These are phyloP conservation scores for Petunia secreta DNA, from an alignment of 257 asterid species.

Conservation along the genomic window DNA sequence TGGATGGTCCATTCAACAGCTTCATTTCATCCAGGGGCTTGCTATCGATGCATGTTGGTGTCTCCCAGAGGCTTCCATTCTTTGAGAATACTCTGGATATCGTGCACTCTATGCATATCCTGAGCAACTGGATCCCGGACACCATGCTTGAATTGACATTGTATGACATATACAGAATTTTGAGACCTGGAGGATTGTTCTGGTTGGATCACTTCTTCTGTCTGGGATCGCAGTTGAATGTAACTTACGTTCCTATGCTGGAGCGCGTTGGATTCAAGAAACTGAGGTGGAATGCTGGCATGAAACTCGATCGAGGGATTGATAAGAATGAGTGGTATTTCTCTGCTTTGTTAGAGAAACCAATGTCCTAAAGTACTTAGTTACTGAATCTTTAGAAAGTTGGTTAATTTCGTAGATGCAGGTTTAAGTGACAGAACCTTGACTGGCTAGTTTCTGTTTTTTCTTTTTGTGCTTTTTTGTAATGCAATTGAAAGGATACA, in stretches of 20 bases:
- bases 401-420: not conserved
- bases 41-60: constrained; percentile 53
- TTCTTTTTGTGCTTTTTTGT: not conserved
- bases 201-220: constrained; percentile 69
- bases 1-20: constrained; percentile 66
- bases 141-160: constrained; percentile 50
- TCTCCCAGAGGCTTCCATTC: constrained; percentile 62
- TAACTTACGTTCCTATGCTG: constrained; percentile 50
- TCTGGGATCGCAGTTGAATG: constrained; percentile 53
- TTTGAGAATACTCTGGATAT: constrained; percentile 63
- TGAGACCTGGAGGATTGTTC: constrained; percentile 65
- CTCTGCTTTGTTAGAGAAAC: constrained; percentile 61
- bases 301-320: constrained; percentile 52
- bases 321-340: constrained; percentile 60
- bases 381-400: too few species aligned
- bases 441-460: not conserved
- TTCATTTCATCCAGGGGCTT: constrained; percentile 60
- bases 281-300: constrained; percentile 55
- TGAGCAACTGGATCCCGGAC: constrained; percentile 66
- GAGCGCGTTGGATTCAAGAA: constrained; percentile 52
- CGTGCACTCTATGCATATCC: constrained; percentile 63
- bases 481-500: constrained; percentile 10
- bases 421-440: not conserved
- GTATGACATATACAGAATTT: constrained; percentile 54
- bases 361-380: too few species aligned